These are phyloP conservation scores for Sindora glabra DNA, from an alignment of 306 rosid species.

Conservation along the genomic window DNA sequence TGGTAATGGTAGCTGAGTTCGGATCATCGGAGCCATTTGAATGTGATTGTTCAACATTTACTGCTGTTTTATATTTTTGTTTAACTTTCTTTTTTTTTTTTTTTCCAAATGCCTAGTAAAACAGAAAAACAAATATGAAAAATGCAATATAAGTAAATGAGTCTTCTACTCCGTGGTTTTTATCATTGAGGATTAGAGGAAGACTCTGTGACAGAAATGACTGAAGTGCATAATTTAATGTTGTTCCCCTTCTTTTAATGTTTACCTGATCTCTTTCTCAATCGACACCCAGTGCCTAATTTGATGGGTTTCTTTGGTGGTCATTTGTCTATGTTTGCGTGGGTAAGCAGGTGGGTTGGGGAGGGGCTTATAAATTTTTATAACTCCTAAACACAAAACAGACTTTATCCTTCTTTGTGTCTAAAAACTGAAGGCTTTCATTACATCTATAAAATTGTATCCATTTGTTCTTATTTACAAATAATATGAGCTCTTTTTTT, in stretches of 20 bases:
- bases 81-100: too few species aligned
- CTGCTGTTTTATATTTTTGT: too few species aligned
- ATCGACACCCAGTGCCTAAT: not conserved
- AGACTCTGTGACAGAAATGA: not conserved
- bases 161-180: not conserved
- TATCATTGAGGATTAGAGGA: not conserved
- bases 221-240: not conserved
- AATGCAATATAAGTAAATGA: too few species aligned
- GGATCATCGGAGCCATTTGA: not conserved
- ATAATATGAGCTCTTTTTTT: too few species aligned
- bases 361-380: too few species aligned
- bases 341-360: too few species aligned
- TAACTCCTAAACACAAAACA: not conserved
- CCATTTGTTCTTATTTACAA: not conserved
- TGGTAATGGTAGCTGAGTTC: not conserved
- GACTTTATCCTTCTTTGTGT: not conserved
- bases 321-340: not conserved
- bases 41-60: not conserved
- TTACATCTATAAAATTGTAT: not conserved
- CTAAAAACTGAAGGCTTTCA: not conserved
- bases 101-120: too few species aligned
- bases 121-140: too few species aligned
- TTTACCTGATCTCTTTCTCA: not conserved
- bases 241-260: not conserved
- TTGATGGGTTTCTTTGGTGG: too few species aligned